Base-by-base conservation (phyloP, 495 filamentous ascomycete genomes). In the Daldinia grandis region DNA sequence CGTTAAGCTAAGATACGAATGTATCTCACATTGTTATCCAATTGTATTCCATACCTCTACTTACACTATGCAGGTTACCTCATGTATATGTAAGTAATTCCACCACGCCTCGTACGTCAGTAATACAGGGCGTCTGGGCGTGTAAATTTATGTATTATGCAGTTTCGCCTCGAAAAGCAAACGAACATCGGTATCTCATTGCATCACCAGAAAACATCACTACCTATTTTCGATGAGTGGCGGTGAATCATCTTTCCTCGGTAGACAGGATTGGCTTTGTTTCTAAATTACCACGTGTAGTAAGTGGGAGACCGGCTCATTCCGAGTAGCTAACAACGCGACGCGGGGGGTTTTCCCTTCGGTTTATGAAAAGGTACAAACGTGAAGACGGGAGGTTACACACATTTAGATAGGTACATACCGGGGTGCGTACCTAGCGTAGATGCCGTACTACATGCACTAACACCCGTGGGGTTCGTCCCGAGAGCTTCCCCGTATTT, bases 401-500 rank as follows among this genome's bases (percentile, higher is more conserved):
- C 40, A 19, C 17, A 19, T 44, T 35, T 9, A 2, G 42, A 24
- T 47, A 40, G 5, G 37, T 15, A 7, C 8, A 12, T 47, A 47
- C 6, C 3, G 8, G 42, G 42, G 9, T 24, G 5, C 17, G 1
- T 21, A 17, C 35, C 3, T 37, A 10, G 12, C 12, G 30, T 35
- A 24, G n/a, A 35, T 15, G 51, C 12, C 7, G n/a, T 55, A 33
- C 28, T 14, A 24, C 28, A 33, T 15, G 5, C 1, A 10, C 9
- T 55, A 19, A 19, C 19, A 4, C 42, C 42, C 21, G 42, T 47
- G 37, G 55, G 55, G 56, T 37, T 19, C 17, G 27, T 35, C 40
- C 42, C 25, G 50, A 49, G 38, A 40, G 24, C 51, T 72, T 68
- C 69, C 64, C 69, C 69, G 69, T 72, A 49, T 72, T 72, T 72